Base-by-base conservation (phyloP, 2,329 filamentous ascomycete species). In the Emergomyces orientalis region DNA sequence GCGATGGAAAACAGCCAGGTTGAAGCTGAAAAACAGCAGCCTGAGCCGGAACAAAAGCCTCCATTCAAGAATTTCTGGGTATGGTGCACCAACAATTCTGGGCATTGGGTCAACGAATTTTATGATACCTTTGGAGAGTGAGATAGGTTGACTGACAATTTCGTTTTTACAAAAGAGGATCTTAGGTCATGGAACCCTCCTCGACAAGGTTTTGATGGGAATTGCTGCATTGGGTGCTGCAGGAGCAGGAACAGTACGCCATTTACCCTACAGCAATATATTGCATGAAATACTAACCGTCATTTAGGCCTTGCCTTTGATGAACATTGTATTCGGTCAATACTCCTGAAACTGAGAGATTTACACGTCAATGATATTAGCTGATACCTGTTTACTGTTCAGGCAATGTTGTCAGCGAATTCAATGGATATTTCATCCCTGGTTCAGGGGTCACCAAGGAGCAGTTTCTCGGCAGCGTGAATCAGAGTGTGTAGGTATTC, bases 311-410 rank as follows among this genome's bases (percentile, higher is more conserved):
- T 55, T 63, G 7, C 83, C 83, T 0, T 67, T 85, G 41, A 85
- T 87, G 82, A 83, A 84, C 45, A 74, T 86, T 47, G 76, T 86
- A 7, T 84, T 86, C 69, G 83, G 83, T 66, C 32, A 34, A 62
- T 65, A n/a, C 34, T 51, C 51, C 27, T 14, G 22, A 32, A 27
- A 34, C 14, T n/a, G 57, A 30, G 55, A 25, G 7, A 25, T 14
- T 19, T 19, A n/a, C 7, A 32, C 17, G n/a, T 47, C 25, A n/a
- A 22, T 59, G 25, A 22, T 34, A n/a, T 47, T 45, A 34, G 17
- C 59, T 59, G 17, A 55, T 39, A 19, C 8, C 37, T 13, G 8
- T 11, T 60, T n/a, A 5, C 14, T 47, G 4, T 61, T 6, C 56
- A 67, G 66, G 66, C 13, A 72, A 73, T 45, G 78, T 82, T 41